These are phyloP conservation scores for Silybum marianum DNA, from an alignment of 129 eudicot species.

Conservation along the genomic window DNA sequence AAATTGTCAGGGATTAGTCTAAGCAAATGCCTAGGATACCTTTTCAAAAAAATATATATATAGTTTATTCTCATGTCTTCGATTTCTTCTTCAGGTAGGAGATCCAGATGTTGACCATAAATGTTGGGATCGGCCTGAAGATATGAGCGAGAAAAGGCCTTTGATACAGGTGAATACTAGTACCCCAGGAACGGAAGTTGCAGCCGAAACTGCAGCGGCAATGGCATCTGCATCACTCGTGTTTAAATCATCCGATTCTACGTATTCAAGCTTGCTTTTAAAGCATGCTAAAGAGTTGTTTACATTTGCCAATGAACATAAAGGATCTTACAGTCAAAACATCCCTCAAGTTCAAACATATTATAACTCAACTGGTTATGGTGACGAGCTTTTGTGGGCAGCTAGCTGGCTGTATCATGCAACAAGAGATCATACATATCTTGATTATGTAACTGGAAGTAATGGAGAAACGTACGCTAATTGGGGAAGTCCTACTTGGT, in stretches of 20 bases:
- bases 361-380: conserved; percentile 94
- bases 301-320: conserved; percentile 70
- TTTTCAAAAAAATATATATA: too few species aligned
- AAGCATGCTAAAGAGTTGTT: conserved; percentile 88
- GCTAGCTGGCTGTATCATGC: conserved; percentile 99
- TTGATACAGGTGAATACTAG: conserved; percentile 62
- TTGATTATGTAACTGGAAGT: conserved; percentile 70
- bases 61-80: too few species aligned
- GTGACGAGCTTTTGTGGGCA: conserved; percentile 99
- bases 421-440: conserved; percentile 59
- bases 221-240: conserved; percentile 94
- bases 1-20: too few species aligned
- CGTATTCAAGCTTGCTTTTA: conserved; percentile 66
- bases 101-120: conserved; percentile 77
- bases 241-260: conserved; percentile 58
- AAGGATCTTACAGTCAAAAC: conserved; percentile 69
- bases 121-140: conserved; percentile 96
- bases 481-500: conserved; percentile 95
- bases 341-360: conserved; percentile 81
- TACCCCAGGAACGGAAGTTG: conserved; percentile 89
- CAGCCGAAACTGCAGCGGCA: conserved; percentile 98
- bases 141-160: conserved; percentile 78
- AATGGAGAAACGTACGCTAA: conserved; percentile 68
- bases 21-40: too few species aligned
- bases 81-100: conserved; percentile 63